Base-by-base conservation (phyloP, 768 basidiomycete species). In the Lactifluus rugatus region DNA sequence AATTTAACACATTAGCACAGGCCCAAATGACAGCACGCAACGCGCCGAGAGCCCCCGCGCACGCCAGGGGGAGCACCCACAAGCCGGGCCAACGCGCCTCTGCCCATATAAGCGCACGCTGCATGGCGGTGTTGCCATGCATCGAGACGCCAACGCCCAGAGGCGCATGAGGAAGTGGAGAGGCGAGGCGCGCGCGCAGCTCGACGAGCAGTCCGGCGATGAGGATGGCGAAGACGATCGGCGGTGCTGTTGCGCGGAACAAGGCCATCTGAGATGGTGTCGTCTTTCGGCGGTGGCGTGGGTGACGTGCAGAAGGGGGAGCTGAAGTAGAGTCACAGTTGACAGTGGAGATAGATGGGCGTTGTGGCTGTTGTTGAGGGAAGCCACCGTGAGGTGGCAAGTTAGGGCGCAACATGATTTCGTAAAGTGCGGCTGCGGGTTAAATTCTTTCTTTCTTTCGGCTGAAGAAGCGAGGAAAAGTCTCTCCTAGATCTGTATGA, bases 21-120 rank as follows among this genome's bases (percentile, higher is more conserved):
- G 42, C 54, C 53, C 53, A 60, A 13, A 55, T 55, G 5, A 9
- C 48, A 3, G 13, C 42, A 3, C 48, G 48, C 16, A 60, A 34
- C 25, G 23, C 34, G 17, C 48, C 26, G 8, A 60, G 42, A 2
- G 54, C 48, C 1, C 16, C 48, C 3, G 13, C 53, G 36, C 58
- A 60, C 17, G 50, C 37, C 36, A 46, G 37, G 3, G 54, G 58
- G 11, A 60, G 48, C 17, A 34, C 53, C 58, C 58, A 60, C 17
- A 26, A 4, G 21, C 58, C 54, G 2, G 58, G 48, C 58, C 58
- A 60, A 41, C 26, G 54, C 42, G 36, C 26, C 44, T 55, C 58
- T 10, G 58, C 58, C 58, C 58, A 60, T n/a, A 60, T 23, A 7
- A 60, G 44, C 36, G 13, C 58, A 6, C 54, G 42, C 44, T 60